Evolutionary conservation across 345 rosid species (phyloP).

Genomic region (Turritis glabra): DNA sequence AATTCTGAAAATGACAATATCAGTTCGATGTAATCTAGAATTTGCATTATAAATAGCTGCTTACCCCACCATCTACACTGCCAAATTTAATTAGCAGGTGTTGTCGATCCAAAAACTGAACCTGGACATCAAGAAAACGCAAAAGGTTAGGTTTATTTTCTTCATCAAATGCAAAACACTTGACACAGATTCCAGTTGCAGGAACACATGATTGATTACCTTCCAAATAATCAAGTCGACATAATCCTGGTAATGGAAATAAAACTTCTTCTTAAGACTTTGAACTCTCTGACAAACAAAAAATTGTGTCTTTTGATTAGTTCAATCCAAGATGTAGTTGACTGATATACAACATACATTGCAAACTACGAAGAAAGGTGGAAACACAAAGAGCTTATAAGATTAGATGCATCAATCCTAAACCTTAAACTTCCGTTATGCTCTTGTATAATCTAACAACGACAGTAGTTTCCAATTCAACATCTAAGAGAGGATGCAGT

Average conservation of each 20-base stretch:
- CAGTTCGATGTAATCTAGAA: neutral
- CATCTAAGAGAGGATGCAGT: neutral
- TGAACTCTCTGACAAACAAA: constrained; percentile 69
- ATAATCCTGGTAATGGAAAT: constrained; percentile 93
- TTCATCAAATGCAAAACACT: neutral
- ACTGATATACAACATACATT: neutral
- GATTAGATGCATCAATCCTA: constrained; percentile 2
- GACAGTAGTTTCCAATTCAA: neutral
- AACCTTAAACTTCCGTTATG: neutral
- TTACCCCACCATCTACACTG: constrained; percentile 91
- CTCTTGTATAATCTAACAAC: neutral
- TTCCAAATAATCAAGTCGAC: constrained; percentile 91
- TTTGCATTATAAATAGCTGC: constrained; percentile 42
- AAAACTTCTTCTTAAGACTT: constrained; percentile 86
- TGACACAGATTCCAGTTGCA: neutral
- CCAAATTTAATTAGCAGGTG: constrained; percentile 94
- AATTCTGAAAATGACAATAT: neutral
- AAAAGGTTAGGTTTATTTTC: constrained; percentile 2
- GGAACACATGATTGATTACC: constrained; percentile 45
- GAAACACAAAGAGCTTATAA: neutral
- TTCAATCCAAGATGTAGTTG: constrained; percentile 12
- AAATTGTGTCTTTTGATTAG: constrained; percentile 15
- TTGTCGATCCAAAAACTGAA: constrained; percentile 93
- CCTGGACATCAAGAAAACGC: constrained; percentile 48
- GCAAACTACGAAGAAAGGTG: neutral